A percentile compares a stretch with the other conserved stretches of the same genome.
Evolutionary conservation across 495 filamentous ascomycete species (phyloP).

Genomic region (Penicillium desertorum): DNA sequence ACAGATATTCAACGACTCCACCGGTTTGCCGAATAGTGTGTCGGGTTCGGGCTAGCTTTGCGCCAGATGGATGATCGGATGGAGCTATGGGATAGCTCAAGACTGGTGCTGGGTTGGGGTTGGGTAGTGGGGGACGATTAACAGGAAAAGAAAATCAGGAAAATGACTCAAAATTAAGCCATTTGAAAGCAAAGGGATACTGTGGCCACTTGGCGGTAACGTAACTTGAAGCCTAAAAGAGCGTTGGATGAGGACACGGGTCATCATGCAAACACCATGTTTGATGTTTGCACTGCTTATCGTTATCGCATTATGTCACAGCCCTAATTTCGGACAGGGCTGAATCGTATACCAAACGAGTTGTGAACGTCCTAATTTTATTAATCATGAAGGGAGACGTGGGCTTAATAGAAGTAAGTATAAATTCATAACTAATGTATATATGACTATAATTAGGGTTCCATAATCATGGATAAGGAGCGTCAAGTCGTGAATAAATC

Average conservation of each 20-base stretch:
- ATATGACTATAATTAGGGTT: conserved; percentile 11
- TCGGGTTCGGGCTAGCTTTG: conserved; percentile 18
- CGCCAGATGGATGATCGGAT: conserved; percentile 17
- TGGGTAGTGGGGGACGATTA: conserved; percentile 2
- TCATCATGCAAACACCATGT: conserved; percentile 24
- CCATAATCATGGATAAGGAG: conserved; percentile 13
- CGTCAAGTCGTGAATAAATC: conserved; percentile 10
- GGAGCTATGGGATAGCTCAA: conserved; percentile 21
- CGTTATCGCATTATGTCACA: conserved; percentile 19
- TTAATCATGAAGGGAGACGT: not conserved
- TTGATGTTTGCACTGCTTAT: conserved; percentile 24
- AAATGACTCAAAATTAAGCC: conserved; percentile 18
- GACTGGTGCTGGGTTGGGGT: conserved; percentile 5
- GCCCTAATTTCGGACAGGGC: conserved; percentile 9
- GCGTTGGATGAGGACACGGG: conserved; percentile 31
- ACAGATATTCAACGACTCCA: conserved; percentile 11
- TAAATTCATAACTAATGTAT: conserved; percentile 3
- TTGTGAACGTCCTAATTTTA: not conserved
- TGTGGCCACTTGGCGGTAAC: conserved; percentile 42
- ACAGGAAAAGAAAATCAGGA: not conserved
- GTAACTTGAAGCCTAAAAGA: conserved; percentile 32
- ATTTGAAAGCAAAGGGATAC: conserved; percentile 28
- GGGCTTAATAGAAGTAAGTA: not conserved
- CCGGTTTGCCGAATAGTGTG: conserved; percentile 19
- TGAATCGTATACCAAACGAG: not conserved